Evolutionary conservation across 2,329 filamentous ascomycete species (phyloP).

Genomic region (Pestalotiopsis sp.): DNA sequence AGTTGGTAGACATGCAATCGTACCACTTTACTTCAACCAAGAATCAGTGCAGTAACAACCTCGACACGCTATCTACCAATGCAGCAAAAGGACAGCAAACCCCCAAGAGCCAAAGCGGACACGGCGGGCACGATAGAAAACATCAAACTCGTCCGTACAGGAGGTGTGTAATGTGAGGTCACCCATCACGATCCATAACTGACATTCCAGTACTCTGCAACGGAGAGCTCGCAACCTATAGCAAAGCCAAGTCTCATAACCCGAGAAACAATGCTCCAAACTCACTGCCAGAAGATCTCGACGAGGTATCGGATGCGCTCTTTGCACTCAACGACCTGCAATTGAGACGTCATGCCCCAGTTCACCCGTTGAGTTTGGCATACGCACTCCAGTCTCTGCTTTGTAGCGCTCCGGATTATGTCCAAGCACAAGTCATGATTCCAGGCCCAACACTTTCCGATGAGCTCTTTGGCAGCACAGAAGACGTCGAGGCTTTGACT

Average conservation of each 20-base stretch:
- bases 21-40: no score
- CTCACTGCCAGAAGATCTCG: not conserved
- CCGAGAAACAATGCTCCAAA: conserved; percentile 1
- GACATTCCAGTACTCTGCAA: not conserved
- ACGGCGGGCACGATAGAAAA: not conserved
- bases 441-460: not conserved
- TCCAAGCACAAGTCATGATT: not conserved
- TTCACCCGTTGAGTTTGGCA: not conserved
- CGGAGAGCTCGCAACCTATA: conserved; percentile 1
- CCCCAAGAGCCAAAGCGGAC: not conserved
- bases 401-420: not conserved
- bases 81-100: not conserved
- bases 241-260: not conserved
- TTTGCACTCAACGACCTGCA: not conserved
- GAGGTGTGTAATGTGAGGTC: not conserved
- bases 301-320: not conserved
- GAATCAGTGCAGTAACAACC: no score
- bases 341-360: not conserved
- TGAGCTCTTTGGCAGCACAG: not conserved
- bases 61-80: not conserved
- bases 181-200: not conserved
- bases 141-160: conserved; percentile 1
- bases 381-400: not conserved
- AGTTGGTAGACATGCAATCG: no score
- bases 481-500: not conserved